A percentile compares a stretch with the other conserved stretches of the same genome.
These are phyloP conservation scores for Tetracladium marchalianum DNA, from an alignment of 495 filamentous ascomycete genomes.

Conservation along the genomic window DNA sequence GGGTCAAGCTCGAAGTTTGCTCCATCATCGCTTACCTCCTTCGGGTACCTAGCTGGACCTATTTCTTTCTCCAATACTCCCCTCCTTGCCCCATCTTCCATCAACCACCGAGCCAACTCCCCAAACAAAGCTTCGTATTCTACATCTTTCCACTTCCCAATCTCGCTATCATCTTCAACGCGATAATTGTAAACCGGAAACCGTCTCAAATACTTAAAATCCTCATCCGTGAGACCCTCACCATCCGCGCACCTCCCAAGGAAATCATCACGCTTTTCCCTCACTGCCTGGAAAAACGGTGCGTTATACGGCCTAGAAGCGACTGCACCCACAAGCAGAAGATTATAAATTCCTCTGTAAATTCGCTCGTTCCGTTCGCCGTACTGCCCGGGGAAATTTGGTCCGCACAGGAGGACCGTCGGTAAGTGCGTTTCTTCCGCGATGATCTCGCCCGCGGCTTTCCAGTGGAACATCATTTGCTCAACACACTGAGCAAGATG, in stretches of 20 bases:
- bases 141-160: slow-evolving; percentile 7
- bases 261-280: slow-evolving; percentile 4
- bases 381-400: no score
- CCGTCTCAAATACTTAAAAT: slow-evolving; percentile 7
- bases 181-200: slow-evolving; percentile 10
- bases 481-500: slow-evolving; percentile 9
- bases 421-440: no score
- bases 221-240: neutral
- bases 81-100: slow-evolving; percentile 9
- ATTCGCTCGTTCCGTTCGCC: slow-evolving; percentile 6
- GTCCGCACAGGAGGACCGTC: no score
- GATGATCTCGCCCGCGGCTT: no score
- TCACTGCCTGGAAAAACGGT: slow-evolving; percentile 7
- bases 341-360: slow-evolving; percentile 10
- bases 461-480: slow-evolving; percentile 5
- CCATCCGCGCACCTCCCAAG: neutral
- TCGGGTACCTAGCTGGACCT: no score
- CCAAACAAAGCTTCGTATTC: slow-evolving; percentile 9
- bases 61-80: neutral
- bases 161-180: slow-evolving; percentile 7
- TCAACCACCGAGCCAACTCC: slow-evolving; percentile 9
- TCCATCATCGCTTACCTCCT: neutral
- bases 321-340: slow-evolving; percentile 9
- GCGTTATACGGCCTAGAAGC: slow-evolving; percentile 10
- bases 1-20: neutral